These are phyloP conservation scores for Cladophialophora bantiana DNA, from an alignment of 2,329 filamentous ascomycete genomes.

Conservation along the genomic window DNA sequence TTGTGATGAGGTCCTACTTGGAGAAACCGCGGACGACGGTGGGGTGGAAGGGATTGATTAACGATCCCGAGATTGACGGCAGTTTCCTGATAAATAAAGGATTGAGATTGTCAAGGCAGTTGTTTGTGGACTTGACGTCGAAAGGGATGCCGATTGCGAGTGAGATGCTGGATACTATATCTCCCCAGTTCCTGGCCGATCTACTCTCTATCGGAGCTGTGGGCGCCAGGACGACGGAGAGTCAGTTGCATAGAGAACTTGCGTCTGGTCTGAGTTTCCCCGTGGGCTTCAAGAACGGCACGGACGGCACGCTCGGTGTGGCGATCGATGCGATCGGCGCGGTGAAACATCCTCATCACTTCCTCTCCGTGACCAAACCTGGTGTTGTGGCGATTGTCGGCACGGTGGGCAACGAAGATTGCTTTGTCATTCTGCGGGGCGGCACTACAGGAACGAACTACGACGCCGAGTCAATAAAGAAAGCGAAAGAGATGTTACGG, in stretches of 20 bases:
- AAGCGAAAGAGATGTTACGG: constrained; percentile 76
- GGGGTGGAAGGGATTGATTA: constrained; percentile 99
- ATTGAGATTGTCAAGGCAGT: constrained; percentile 84
- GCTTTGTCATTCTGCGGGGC: constrained; percentile 93
- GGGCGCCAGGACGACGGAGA: constrained; percentile 94
- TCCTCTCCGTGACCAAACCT: constrained; percentile 98
- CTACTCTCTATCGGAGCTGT: constrained; percentile 95
- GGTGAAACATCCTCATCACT: constrained; percentile 74
- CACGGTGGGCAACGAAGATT: constrained; percentile 93
- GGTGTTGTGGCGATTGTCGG: constrained; percentile 90
- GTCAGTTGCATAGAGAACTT: constrained; percentile 93
- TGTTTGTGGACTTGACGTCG: constrained; percentile 88
- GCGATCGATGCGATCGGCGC: constrained; percentile 96
- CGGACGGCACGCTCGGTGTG: constrained; percentile 87
- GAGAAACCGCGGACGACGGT: constrained; percentile 98
- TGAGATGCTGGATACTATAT: constrained; percentile 99
- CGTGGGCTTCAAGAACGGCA: constrained; percentile 99
- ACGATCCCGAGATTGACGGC: constrained; percentile 97
- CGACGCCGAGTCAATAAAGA: constrained; percentile 81
- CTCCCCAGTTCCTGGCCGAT: constrained; percentile 95
- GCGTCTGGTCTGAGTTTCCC: constrained; percentile 96
- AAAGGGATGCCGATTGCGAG: constrained; percentile 92
- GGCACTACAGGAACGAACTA: constrained; percentile 93
- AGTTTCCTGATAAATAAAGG: constrained; percentile 99
- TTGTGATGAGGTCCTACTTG: constrained; percentile 98